Conservation (phyloP, 2,329 filamentous ascomycete genomes). For the Epicoccum nigrum region DNA sequence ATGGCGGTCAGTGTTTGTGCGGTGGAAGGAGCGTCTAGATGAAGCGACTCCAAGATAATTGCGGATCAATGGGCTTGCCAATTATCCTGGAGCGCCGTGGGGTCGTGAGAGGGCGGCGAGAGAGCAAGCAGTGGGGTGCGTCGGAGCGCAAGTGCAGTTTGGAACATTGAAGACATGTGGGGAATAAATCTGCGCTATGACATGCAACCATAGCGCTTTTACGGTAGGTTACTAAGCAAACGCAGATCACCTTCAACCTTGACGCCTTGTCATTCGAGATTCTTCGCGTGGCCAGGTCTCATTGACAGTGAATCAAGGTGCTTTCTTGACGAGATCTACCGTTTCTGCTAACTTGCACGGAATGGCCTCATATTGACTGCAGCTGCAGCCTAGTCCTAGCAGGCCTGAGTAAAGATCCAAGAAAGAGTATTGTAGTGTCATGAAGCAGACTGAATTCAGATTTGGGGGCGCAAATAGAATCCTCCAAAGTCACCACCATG, state of each 20-base stretch:
- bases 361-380: too few species aligned
- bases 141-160: constrained; percentile 17
- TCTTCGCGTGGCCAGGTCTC: too few species aligned
- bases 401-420: too few species aligned
- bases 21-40: constrained; percentile 14
- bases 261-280: not conserved
- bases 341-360: too few species aligned
- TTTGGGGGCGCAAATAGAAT: too few species aligned
- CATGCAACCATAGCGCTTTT: constrained; percentile 6
- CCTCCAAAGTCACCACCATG: too few species aligned
- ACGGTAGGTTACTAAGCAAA: constrained; percentile 11
- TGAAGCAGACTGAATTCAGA: too few species aligned
- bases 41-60: constrained; percentile 53
- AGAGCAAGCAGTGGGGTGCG: constrained; percentile 21
- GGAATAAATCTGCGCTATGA: constrained; percentile 14
- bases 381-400: too few species aligned
- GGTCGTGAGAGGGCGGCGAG: constrained; percentile 17
- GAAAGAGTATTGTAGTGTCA: too few species aligned
- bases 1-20: constrained; percentile 25
- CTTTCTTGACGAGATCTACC: too few species aligned
- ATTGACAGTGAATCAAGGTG: too few species aligned
- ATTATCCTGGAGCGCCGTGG: constrained; percentile 52
- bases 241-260: too few species aligned
- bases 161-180: constrained; percentile 12
- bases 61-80: constrained; percentile 37